phyloP scores from a whole-genome alignment of 345 rosid genomes.

The Brassica rapa region DNA sequence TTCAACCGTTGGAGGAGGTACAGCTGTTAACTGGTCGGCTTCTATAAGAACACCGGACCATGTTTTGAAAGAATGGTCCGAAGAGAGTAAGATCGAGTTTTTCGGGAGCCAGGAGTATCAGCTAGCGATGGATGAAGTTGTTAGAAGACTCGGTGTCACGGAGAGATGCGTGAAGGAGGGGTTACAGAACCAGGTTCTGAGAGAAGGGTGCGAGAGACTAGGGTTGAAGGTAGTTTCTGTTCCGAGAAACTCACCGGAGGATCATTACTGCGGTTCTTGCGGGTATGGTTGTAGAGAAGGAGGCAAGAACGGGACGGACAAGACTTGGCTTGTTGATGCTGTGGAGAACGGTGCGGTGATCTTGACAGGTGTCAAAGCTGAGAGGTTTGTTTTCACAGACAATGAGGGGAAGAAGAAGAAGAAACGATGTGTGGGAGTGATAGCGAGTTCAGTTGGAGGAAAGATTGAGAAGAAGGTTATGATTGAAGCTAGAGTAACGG shows the following conservation, averaged over 20 bases:
- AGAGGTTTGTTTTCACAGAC: slow-evolving; percentile 44
- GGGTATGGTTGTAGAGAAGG: slow-evolving; percentile 55
- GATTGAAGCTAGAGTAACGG: slow-evolving; percentile 60
- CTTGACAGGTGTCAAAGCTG: slow-evolving; percentile 56
- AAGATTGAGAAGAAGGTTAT: slow-evolving; percentile 48
- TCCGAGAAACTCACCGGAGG: slow-evolving; percentile 48
- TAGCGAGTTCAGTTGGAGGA: slow-evolving; percentile 45
- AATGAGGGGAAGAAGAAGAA: slow-evolving; percentile 36
- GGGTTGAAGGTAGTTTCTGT: slow-evolving; percentile 50
- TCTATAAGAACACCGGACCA: slow-evolving; percentile 49
- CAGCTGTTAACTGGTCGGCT: slow-evolving; percentile 64
- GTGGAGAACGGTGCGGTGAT: slow-evolving; percentile 53
- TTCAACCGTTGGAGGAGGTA: slow-evolving; percentile 61
- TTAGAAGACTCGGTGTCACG: slow-evolving; percentile 51
- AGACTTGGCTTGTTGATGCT: slow-evolving; percentile 63
- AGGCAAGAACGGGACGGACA: slow-evolving; percentile 56
- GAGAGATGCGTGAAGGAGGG: slow-evolving; percentile 45
- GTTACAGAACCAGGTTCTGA: slow-evolving; percentile 56
- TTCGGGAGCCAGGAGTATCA: slow-evolving; percentile 50
- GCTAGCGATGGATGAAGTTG: slow-evolving; percentile 52
- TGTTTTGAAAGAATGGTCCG: slow-evolving; percentile 54
- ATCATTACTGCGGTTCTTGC: slow-evolving; percentile 64
- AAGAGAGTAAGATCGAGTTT: slow-evolving; percentile 46
- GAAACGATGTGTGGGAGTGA: slow-evolving; percentile 60
- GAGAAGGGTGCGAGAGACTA: slow-evolving; percentile 60